Base-by-base conservation (phyloP, 2,329 filamentous ascomycete genomes). In the Capronia epimyces region DNA sequence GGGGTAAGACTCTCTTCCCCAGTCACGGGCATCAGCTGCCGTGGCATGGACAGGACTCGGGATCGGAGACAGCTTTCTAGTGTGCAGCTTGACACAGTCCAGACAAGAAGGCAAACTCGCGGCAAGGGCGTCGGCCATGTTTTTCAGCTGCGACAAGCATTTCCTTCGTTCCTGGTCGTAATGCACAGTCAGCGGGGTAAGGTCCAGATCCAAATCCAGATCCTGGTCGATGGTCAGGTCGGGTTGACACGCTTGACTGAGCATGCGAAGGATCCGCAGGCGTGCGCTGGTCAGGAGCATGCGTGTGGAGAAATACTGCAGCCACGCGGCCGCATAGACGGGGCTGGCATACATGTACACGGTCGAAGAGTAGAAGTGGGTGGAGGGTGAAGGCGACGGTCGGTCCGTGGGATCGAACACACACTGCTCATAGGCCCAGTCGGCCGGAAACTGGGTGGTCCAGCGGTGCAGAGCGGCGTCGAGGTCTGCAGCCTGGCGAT, bases 211-310 rank as follows among this genome's bases (percentile, higher is more conserved):
- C 24, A 5, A 10, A 27, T 27, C 24, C 24, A 5, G 5, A 5
- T 27, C 24, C 24, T 27, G 24, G 5, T 5, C 24, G 32, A n/a
- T n/a, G n/a, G n/a, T n/a, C n/a, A n/a, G n/a, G 6, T n/a, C 32
- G 6, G 16, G 4, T 18, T 16, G 20, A 42, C 20, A 20, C 5
- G 36, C 43, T 12, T 67, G 37, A n/a, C 20, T 31, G 12, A 34
- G 22, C 9, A 52, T 22, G 62, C 56, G 31, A 8, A 63, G 56
- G 32, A 60, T 53, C 8, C 41, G 55, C 29, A 65, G 16, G 7
- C 55, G 55, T 27, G 58, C 57, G 40, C 56, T 60, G 43, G 57
- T 60, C 39, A 63, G 44, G 7, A 65, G 59, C 50, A 65, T 58
- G 41, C 53, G 53, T 5, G 50, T 58, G n/a, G 62, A 42, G 37